phyloP scores from a whole-genome alignment of 768 basidiomycete species.

The Boletus bicolor region DNA sequence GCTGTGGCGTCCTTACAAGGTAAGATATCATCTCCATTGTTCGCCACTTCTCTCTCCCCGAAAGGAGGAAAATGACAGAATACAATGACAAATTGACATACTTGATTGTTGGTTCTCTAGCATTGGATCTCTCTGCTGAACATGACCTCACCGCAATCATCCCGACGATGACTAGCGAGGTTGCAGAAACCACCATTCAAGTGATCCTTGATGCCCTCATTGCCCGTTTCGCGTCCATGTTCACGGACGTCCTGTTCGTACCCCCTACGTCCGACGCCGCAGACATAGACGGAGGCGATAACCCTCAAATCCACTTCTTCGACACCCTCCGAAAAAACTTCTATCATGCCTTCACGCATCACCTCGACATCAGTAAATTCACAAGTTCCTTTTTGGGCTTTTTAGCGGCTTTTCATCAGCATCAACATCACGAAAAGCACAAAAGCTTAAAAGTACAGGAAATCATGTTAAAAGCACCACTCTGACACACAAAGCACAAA shows the following conservation, averaged over 20 bases:
- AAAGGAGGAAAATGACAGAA: background rate
- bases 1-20: constrained; percentile 1
- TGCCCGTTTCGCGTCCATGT: background rate
- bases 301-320: background rate
- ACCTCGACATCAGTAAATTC: background rate
- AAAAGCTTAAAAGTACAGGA: too few relatives aligned
- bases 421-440: too few relatives aligned
- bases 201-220: constrained; percentile 1
- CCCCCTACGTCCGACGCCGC: too few relatives aligned
- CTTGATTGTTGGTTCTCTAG: background rate
- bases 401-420: too few relatives aligned
- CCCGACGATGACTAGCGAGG: background rate
- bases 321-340: constrained; percentile 4
- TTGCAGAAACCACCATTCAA: background rate
- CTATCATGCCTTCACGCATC: background rate
- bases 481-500: too few relatives aligned
- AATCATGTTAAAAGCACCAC: too few relatives aligned
- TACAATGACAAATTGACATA: background rate
- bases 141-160: background rate
- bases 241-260: background rate
- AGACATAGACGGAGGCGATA: background rate
- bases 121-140: background rate
- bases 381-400: too few relatives aligned
- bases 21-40: background rate
- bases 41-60: background rate